These are phyloP conservation scores for Diutina neorugosa DNA, from an alignment of 1,139 yeast genomes.

Conservation along the genomic window DNA sequence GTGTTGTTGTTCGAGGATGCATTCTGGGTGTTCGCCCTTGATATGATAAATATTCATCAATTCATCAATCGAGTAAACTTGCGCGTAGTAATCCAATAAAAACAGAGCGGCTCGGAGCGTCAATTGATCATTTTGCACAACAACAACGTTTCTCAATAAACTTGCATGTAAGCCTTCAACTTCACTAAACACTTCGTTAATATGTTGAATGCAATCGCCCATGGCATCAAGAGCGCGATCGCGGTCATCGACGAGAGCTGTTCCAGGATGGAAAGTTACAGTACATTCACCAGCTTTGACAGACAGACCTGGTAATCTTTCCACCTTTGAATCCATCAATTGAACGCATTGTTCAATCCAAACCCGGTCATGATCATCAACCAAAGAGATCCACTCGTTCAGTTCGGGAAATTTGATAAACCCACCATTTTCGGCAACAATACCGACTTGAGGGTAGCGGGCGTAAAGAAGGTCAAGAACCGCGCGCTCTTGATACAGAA, in stretches of 20 bases:
- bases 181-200: constrained; percentile 57
- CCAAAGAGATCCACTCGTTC: constrained; percentile 54
- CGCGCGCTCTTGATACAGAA: constrained; percentile 31
- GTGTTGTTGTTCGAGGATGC: background rate
- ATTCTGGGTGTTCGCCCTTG: constrained; percentile 6
- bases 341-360: constrained; percentile 58
- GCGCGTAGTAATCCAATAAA: constrained; percentile 21
- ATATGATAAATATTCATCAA: constrained; percentile 8
- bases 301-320: constrained; percentile 70
- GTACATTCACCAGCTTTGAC: constrained; percentile 67
- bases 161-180: constrained; percentile 62
- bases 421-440: constrained; percentile 87
- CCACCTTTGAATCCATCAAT: constrained; percentile 55
- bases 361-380: constrained; percentile 35
- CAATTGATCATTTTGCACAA: constrained; percentile 48
- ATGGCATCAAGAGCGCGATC: constrained; percentile 56
- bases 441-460: constrained; percentile 58
- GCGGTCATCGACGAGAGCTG: constrained; percentile 44
- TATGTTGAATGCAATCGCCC: constrained; percentile 80
- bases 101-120: constrained; percentile 42
- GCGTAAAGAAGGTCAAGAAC: constrained; percentile 60
- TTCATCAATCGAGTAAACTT: constrained; percentile 5
- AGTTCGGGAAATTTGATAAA: constrained; percentile 44
- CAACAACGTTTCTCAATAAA: constrained; percentile 54
- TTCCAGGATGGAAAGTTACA: constrained; percentile 61